Base-by-base conservation (phyloP, 176 grass and related monocot species). In the Oryza meyeriana region DNA sequence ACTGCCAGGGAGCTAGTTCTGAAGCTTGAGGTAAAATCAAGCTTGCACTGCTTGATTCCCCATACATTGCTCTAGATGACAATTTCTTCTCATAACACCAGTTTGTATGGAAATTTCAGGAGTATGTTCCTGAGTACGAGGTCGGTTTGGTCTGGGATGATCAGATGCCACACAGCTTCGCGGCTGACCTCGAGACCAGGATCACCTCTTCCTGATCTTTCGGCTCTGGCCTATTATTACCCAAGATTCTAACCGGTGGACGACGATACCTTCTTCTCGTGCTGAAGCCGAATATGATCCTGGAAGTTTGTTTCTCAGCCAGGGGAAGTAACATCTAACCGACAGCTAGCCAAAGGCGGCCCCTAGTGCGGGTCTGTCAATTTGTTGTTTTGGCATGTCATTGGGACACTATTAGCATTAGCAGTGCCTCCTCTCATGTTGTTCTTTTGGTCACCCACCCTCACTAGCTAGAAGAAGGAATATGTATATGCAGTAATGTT, bases 71-170 rank as follows among this genome's bases (percentile, higher is more conserved):
- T 41, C 27, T 4, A 29, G 4, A 42, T 17, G 8, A 4, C 48
- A 41, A 13, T 3, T 59, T 4, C n/a, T 35, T 57, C 42, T 12
- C 2, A 8, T 28, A 24, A 69, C 78, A 38, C 78, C 32, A 20
- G 22, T 26, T 79, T 22, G 31, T 4, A 22, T 57, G 61, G 63
- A 31, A 78, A 84, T 52, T 48, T 69, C 84, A 99, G 96, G 96
- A 90, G 61, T 95, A 87, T 26, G 85, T 87, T 36, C 83, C 87
- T 0, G 85, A 94, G 83, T 99, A 94, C 27, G 85, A 99, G 74
- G 78, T 81, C 0, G 89, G 79, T 40, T 44, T 97, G 85, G 94
- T 92, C 6, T 97, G 94, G 94, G 92, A 97, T 38, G 90, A 94
- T 27, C 88, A 81, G 74, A 85, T 93, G 83, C 72, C 76, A 1